Evolutionary conservation across 352 stramenopile genomes (phyloP), one percentile per base, ranked within the genome.

Genomic region (Phytopythium delawarense): DNA sequence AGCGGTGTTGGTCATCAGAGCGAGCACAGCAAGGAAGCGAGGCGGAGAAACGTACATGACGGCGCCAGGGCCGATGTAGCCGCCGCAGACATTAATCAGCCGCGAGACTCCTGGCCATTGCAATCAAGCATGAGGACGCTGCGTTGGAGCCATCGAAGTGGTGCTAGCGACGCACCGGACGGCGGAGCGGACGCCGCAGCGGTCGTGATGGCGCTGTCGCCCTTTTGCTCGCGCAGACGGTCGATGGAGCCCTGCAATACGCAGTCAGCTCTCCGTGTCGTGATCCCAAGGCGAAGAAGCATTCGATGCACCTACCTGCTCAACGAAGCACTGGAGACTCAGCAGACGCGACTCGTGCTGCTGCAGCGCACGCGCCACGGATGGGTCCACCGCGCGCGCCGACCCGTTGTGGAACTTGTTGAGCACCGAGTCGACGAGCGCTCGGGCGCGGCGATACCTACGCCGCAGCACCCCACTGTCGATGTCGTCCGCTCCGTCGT

Each of bases 401-500:
- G 79, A 89, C 11, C 83, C 83, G 46, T 91, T 90, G 67, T 92
- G 75, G 61, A 78, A 89, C 55, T 91, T 89, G 71, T 92, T 90
- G 46, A 88, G 69, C 25, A 92, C 59, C 7, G 76, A 76, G 20
- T 73, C 55, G 18, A 92, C 71, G 44, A 90, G 65, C 42, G 71
- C 69, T 49, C 74, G 81, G 8, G 79, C 81, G 39, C 81, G 77
- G 42, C 62, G 46, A 45, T 79, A 92, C 62, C 76, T 84, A 39
- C 57, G 57, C 0, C 32, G 64, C 54, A 82, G 59, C 23, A 28
- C 21, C 4, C 45, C 30, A 4, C 51, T 32, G 51, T 57, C 51
- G 18, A 25, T 6, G 32, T 40, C 50, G 50, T 7, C 49, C 0
- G 34, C 49, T 25, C 23, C 25, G 8, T 25, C 23, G 6, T 35